These are phyloP conservation scores for Andrographis paniculata DNA, from an alignment of 305 asterid genomes.

Conservation along the genomic window DNA sequence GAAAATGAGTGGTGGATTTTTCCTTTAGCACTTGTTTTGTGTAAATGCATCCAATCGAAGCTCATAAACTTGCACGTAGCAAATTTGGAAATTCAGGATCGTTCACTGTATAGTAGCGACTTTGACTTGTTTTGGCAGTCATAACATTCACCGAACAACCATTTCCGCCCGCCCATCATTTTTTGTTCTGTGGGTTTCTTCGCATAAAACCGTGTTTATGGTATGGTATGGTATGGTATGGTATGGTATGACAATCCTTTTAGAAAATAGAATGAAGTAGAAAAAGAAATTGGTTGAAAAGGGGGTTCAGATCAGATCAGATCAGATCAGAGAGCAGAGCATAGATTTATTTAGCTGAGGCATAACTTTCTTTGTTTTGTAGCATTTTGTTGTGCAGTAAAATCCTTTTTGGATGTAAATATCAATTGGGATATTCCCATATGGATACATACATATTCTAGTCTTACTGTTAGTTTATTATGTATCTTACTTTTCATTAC, in stretches of 20 bases:
- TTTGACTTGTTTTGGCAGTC: conserved; percentile 89
- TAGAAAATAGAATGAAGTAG: background rate
- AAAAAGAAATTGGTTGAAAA: background rate
- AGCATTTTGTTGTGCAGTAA: background rate
- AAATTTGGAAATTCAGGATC: conserved; percentile 93
- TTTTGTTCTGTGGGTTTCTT: background rate
- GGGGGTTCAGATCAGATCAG: no score
- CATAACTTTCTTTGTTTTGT: background rate
- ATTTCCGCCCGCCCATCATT: conserved; percentile 47
- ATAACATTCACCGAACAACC: conserved; percentile 29
- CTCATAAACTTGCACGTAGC: conserved; percentile 91
- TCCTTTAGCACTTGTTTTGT: conserved; percentile 71
- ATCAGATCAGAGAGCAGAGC: background rate
- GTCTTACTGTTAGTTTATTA: conserved; percentile 1
- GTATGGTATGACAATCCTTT: background rate
- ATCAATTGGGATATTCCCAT: conserved; percentile 33
- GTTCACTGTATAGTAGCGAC: conserved; percentile 87
- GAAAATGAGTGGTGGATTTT: conserved; percentile 99
- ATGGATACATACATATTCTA: background rate
- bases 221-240: no score
- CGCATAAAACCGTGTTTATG: background rate
- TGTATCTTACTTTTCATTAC: no score
- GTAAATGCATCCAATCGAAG: conserved; percentile 87
- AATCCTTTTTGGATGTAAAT: conserved; percentile 18
- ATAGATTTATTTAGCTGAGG: background rate